Evolutionary conservation across 139 green algal species (phyloP), one percentile per base, ranked within the genome.

Genomic region (Ettlia oleoabundans): DNA sequence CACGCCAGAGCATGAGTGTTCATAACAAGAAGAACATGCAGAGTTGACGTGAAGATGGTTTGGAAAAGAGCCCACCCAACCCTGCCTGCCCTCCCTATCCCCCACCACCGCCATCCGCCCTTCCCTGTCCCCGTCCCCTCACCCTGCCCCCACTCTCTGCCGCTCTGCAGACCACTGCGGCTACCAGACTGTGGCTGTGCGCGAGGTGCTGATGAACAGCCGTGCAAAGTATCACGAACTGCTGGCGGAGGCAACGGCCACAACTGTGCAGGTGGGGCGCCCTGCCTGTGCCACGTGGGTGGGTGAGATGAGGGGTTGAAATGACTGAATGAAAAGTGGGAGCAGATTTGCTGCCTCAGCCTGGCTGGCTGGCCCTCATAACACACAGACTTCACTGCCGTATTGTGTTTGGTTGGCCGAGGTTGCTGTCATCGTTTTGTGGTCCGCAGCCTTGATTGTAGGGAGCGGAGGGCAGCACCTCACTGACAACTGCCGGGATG

Each of bases 151-250:
- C 47, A 58, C 47, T 24, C 47, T 24, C 47, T 24, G 8, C 26
- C 30, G 33, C 21, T 30, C 41, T 82, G 52, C 79, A 90, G 86
- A 86, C 37, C 66, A 82, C 30, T 85, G 75, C 55, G 86, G 86
- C 13, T 90, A 88, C 55, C 81, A 85, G 61, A 84, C 86, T 1
- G 76, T 69, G 40, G 80, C 86, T 1, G 33, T 90, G 2, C 72
- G 79, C 63, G 88, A 92, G 24, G 76, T 89, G 38, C 73, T 92
- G 70, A 47, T 87, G 72, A n/a, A 9, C 37, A 64, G 52, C 5
- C 78, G 88, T 4, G n/a, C 35, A 40, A 82, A 75, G 77, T 92
- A 91, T 75, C 86, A 90, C n/a, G 86, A 93, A 6, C 83, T 93
- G 70, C 82, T 93, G 32, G 84, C 80, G 4, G 67, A 80, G 2